Conservation (phyloP, 176 grass and related monocot genomes). For the Oropetium thomaeum region DNA sequence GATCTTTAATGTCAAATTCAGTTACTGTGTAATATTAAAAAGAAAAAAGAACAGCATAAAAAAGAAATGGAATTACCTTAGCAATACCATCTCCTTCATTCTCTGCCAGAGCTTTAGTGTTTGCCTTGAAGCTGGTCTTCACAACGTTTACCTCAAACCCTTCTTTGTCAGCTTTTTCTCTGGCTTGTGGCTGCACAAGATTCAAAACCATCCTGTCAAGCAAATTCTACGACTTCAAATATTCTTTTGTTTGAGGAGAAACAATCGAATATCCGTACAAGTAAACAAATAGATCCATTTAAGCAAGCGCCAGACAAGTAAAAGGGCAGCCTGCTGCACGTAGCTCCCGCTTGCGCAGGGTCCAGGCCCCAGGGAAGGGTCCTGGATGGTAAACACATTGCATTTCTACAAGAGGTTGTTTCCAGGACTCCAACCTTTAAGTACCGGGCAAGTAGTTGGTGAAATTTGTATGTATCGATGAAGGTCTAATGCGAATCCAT, state of each 20-base stretch:
- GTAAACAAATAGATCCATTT: neutral
- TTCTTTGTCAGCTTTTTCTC: slow-evolving; percentile 87
- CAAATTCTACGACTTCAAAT: neutral
- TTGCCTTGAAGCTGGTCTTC: slow-evolving; percentile 98
- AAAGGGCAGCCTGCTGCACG: no score
- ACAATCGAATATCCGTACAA: neutral
- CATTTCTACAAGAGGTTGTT: no score
- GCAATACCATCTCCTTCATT: slow-evolving; percentile 98
- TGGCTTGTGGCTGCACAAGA: slow-evolving; percentile 89
- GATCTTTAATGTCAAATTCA: slow-evolving; percentile 5
- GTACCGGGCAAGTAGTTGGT: no score
- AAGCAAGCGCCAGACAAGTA: neutral
- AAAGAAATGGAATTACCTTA: slow-evolving; percentile 49
- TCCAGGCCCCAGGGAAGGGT: no score
- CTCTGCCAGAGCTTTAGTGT: slow-evolving; percentile 96
- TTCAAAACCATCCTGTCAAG: neutral
- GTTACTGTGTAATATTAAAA: neutral
- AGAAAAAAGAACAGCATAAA: neutral
- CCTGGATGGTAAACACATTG: no score
- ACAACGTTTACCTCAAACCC: slow-evolving; percentile 76
- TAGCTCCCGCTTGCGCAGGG: no score
- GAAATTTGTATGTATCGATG: neutral
- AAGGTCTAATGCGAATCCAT: neutral
- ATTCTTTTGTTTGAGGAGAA: neutral
- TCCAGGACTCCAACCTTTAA: no score